Evolutionary conservation across 768 basidiomycete genomes (phyloP).

Genomic region (Coprinopsis cinerea): DNA sequence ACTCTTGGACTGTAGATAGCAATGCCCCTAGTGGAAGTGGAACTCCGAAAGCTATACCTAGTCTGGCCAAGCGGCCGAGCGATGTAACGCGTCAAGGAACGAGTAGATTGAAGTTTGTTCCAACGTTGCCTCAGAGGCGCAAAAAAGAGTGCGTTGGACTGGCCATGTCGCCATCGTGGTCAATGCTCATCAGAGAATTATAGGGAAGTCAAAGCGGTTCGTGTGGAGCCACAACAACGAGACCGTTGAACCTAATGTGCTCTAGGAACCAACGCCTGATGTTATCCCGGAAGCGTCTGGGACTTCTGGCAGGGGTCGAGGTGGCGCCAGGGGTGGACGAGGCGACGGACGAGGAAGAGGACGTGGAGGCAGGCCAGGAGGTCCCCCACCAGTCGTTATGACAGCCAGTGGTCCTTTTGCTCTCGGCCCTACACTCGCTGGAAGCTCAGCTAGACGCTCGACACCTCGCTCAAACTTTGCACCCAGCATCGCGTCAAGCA

Average conservation of each 20-base stretch:
- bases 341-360: constrained; percentile 32
- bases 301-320: not conserved
- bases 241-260: not conserved
- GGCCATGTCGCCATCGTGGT: not conserved
- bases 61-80: constrained; percentile 63
- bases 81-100: constrained; percentile 72
- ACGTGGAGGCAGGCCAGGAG: constrained; percentile 51
- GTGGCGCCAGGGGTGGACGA: constrained; percentile 2
- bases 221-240: constrained; percentile 15
- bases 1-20: too few species aligned
- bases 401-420: constrained; percentile 84
- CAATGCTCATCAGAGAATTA: constrained; percentile 4
- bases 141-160: constrained; percentile 70
- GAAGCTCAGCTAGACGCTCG: constrained; percentile 43
- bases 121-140: constrained; percentile 66
- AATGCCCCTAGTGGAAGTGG: too few species aligned
- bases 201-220: constrained; percentile 64
- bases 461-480: constrained; percentile 53
- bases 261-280: constrained; percentile 42
- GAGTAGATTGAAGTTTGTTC: constrained; percentile 76
- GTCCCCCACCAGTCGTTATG: constrained; percentile 60
- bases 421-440: constrained; percentile 73
- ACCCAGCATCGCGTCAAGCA: constrained; percentile 36
- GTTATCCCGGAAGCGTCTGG: constrained; percentile 24
- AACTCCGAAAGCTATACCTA: constrained; percentile 63